Evolutionary conservation across 257 asterid genomes (phyloP), one percentile per base, ranked within the genome.

Genomic region (Plantago elongata): DNA sequence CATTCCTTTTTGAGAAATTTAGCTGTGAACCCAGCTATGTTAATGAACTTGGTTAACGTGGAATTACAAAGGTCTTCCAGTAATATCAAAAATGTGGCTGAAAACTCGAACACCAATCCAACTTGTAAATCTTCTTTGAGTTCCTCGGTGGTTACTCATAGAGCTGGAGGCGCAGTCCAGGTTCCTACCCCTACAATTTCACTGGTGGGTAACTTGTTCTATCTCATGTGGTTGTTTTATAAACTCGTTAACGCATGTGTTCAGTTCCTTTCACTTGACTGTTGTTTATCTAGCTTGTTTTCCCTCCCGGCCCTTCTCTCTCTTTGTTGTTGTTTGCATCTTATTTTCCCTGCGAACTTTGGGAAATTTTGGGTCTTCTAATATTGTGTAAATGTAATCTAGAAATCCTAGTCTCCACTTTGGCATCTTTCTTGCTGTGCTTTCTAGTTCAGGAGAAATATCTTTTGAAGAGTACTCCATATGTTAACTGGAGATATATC

Each of bases 11-110:
- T 89, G 52, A 76, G 82, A 77, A 96, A 89, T 60, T 76, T 84
- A 37, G 82, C 81, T 63, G 88, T 79, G 69, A 83, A 92, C 69
- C 99, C 97, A 68, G 76, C 97, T 42, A 71, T 77, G 57, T 89
- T 79, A 84, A 83, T 86, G 91, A 82, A 80, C 67, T 54, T 83
- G 74, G 76, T 84, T 64, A 89, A 79, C 67, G 72, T 75, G 88
- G 95, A 83, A 71, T 80, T 78, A 29, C 81, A 72, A 54, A 84
- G 78, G 71, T 77, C 88, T 74, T 78, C 77, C 55, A 76, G 71
- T 73, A 78, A 76, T 66, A 57, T 67, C 68, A 75, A 70, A 75
- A 72, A 66, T 75, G 51, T 73, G 60, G 59, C 71, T 27, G 82
- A 74, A 46, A 60, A 69, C 62, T 50, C 75, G 27, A 67, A 70